A percentile compares a stretch with the other conserved stretches of the same genome.
Conservation (phyloP, 2,329 filamentous ascomycete species). For the Alternaria arborescens region DNA sequence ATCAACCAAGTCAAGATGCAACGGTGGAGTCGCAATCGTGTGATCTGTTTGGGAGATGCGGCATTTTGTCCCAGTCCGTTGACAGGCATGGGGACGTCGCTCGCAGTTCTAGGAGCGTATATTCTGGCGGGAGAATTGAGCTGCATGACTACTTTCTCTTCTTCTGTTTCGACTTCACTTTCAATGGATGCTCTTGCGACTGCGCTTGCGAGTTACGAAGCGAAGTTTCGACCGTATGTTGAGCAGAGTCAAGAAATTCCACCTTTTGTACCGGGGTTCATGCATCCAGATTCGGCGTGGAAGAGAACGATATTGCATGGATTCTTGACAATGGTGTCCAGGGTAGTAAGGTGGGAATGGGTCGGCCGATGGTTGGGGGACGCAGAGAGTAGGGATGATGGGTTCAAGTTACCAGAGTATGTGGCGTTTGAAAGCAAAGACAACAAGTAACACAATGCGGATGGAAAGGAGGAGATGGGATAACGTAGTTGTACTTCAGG, state of each 20-base stretch:
- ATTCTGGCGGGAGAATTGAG: slow-evolving; percentile 48
- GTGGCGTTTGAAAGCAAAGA: background rate
- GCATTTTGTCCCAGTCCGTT: slow-evolving; percentile 60
- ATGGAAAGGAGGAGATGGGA: background rate
- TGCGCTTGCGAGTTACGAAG: background rate
- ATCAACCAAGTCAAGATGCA: slow-evolving; percentile 1
- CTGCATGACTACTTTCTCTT: background rate
- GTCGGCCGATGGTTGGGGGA: background rate
- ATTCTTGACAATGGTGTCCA: background rate
- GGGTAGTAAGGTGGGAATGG: slow-evolving; percentile 1
- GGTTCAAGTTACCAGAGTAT: background rate
- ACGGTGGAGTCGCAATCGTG: slow-evolving; percentile 33
- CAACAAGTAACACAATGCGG: background rate
- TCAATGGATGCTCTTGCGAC: background rate
- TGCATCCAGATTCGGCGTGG: background rate
- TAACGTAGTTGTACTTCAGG: background rate
- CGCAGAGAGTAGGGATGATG: background rate
- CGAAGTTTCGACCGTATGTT: background rate
- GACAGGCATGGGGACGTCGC: slow-evolving; percentile 53
- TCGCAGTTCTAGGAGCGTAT: slow-evolving; percentile 52
- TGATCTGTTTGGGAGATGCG: slow-evolving; percentile 51
- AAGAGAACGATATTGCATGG: background rate
- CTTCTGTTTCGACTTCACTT: background rate
- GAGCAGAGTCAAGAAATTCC: background rate
- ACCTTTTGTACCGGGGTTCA: background rate